Evolutionary conservation across 148 eudicot genomes (phyloP), one percentile per base, ranked within the genome.

Genomic region (Rhododendron henanense): DNA sequence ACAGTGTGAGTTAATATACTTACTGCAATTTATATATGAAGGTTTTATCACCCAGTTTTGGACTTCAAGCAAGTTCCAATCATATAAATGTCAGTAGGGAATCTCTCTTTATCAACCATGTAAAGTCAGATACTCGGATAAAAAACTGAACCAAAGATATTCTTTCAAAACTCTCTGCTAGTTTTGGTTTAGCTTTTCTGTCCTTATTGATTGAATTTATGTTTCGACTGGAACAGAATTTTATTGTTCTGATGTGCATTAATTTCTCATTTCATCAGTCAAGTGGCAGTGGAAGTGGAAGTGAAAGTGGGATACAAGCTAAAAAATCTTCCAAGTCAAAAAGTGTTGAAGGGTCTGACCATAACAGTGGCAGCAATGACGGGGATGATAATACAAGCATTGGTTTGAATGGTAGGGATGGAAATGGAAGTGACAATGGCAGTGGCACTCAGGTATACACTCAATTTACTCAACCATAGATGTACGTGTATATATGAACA

Each of bases 391-490:
- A 84, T 74, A 85, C 86, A 85, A 94, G 93, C 88, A 77, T 87
- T 78, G 91, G 89, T 79, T 87, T 92, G 84, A 89, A 88, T 79
- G 82, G 63, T 81, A 88, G 84, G 65, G 90, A 91, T 89, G 95
- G 95, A 90, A 94, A 90, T 90, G 95, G 97, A 90, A 94, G 97
- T 91, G 97, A 94, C 84, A 85, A 94, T 53, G 95, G 95, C 86
- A 94, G 95, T 90, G 97, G 95, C 79, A 93, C 92, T 80, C 95
- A 93, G 97, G 97, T 94, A 92, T 15, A 13, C 41, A 33, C 41
- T 71, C 19, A 31, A 71, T 71, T 71, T 33, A 71, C 76, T 71
- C 41, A 31, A 31, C 5, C 31, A 31, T 71, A 33, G 16, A 71
- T 31, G 16, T 15, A 71, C 1, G 19, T 9, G 5, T 28, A 31